Base-by-base conservation (phyloP, 1,284 basidiomycete genomes). In the Chiua sp. region DNA sequence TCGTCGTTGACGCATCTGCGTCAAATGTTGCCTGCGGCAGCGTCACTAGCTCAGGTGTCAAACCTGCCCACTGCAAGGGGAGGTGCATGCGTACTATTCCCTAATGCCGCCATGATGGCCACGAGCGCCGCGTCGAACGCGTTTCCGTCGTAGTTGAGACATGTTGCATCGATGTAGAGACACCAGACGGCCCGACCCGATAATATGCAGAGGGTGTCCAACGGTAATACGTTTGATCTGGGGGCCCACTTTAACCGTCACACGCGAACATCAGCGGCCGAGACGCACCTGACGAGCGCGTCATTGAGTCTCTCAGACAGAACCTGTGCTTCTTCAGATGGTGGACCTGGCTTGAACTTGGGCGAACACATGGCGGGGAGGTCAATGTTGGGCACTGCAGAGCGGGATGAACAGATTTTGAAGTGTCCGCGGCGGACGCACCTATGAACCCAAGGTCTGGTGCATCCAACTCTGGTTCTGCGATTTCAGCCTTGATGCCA, bases 141-240 rank as follows among this genome's bases (percentile, higher is more conserved):
- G 70, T 98, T 98, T 12, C 97, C 97, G 73, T 99, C 96, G 69
- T 96, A 97, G 77, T 97, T 98, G 68, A 99, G 92, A 75, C 96
- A 98, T 7, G 91, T 93, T 33, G 94, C 87, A 65, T 99, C 97
- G 64, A 98, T 83, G 74, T 98, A 98, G 20, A 99, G 80, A 28
- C 91, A 90, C 95, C 96, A 99, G 0, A 83, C 95, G 0, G 93
- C 83, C 73, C 91, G 92, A 5, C 87, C 88, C 0, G 87, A 84
- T 22, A 91, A 82, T 55, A 99, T 98, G 69, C 90, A 90, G 2
- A 99, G 83, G 1, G 88, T 86, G 1, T 81, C 74, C 1, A 88
- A 82, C 0, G 91, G 79, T 1, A 99, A 63, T 7, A 90, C 76
- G 23, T 82, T 81, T 6, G 93, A 89, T 28, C 94, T 96, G 59